Evolutionary conservation across 2,329 filamentous ascomycete genomes (phyloP).

Genomic region (Lecanicillium sp.): DNA sequence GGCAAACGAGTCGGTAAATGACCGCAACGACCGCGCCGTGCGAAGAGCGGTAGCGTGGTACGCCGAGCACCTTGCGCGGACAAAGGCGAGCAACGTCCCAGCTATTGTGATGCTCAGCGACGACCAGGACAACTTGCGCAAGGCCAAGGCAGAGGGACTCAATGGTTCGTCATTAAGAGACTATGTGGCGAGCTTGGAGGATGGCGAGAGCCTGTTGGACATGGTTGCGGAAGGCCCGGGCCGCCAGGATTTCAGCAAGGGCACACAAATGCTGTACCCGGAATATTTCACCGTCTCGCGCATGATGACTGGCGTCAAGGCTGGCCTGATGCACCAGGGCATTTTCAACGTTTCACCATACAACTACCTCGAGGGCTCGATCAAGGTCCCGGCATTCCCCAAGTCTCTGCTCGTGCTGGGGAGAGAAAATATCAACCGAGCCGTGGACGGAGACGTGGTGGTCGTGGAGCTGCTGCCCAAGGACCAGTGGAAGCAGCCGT

Average conservation of each 20-base stretch:
- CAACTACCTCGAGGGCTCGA: constrained; percentile 92
- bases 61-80: constrained; percentile 64
- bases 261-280: constrained; percentile 67
- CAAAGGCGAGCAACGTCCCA: constrained; percentile 55
- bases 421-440: constrained; percentile 90
- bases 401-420: constrained; percentile 83
- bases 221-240: constrained; percentile 81
- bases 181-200: constrained; percentile 78
- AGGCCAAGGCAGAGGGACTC: constrained; percentile 71
- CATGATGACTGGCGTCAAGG: constrained; percentile 89
- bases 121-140: constrained; percentile 78
- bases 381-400: constrained; percentile 84
- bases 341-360: constrained; percentile 95
- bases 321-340: constrained; percentile 84
- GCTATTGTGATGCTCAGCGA: constrained; percentile 90
- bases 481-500: constrained; percentile 95
- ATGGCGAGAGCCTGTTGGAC: constrained; percentile 78
- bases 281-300: constrained; percentile 86
- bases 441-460: constrained; percentile 85
- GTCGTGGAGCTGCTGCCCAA: constrained; percentile 89
- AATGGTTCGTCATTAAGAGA: constrained; percentile 60
- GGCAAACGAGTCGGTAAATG: constrained; percentile 81
- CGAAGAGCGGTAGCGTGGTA: constrained; percentile 87
- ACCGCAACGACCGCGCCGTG: constrained; percentile 90
- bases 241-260: constrained; percentile 47